Evolutionary conservation across 257 asterid species (phyloP).

Genomic region (Scutellaria barbata): DNA sequence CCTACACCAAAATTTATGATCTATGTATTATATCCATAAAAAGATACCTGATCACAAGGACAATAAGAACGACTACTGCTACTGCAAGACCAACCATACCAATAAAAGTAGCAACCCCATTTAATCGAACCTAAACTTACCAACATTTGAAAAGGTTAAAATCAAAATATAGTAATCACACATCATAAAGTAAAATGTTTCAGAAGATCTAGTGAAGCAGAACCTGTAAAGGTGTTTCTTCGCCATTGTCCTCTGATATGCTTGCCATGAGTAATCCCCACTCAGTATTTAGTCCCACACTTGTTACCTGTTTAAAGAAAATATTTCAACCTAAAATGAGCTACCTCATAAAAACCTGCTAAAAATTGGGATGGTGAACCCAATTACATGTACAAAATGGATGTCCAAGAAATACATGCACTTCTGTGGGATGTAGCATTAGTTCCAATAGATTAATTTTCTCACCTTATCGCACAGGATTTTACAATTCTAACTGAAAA

Average conservation of each 20-base stretch:
- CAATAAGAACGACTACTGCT: constrained; percentile 65
- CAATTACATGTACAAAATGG: constrained; percentile 5
- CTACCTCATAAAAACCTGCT: constrained; percentile 11
- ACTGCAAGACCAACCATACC: constrained; percentile 86
- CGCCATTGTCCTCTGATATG: constrained; percentile 94
- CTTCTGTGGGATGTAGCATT: background rate
- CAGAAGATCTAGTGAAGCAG: constrained; percentile 21
- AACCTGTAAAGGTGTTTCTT: constrained; percentile 98
- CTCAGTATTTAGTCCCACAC: constrained; percentile 91
- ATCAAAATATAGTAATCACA: constrained; percentile 27
- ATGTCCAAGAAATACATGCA: constrained; percentile 14
- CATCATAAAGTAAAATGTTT: constrained; percentile 1
- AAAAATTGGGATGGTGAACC: constrained; percentile 12
- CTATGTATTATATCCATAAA: background rate
- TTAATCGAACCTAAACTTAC: constrained; percentile 72
- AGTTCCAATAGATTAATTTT: constrained; percentile 27
- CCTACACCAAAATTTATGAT: constrained; percentile 13
- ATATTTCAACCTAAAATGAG: constrained; percentile 26
- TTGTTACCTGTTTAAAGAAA: constrained; percentile 62
- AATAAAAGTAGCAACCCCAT: constrained; percentile 96
- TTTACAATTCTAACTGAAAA: constrained; percentile 13
- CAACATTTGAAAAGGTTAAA: constrained; percentile 31
- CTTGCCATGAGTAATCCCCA: constrained; percentile 99
- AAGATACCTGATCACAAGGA: constrained; percentile 73
- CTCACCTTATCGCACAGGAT: background rate